phyloP scores from a whole-genome alignment of 306 rosid species.

The Crataegus laevigata region DNA sequence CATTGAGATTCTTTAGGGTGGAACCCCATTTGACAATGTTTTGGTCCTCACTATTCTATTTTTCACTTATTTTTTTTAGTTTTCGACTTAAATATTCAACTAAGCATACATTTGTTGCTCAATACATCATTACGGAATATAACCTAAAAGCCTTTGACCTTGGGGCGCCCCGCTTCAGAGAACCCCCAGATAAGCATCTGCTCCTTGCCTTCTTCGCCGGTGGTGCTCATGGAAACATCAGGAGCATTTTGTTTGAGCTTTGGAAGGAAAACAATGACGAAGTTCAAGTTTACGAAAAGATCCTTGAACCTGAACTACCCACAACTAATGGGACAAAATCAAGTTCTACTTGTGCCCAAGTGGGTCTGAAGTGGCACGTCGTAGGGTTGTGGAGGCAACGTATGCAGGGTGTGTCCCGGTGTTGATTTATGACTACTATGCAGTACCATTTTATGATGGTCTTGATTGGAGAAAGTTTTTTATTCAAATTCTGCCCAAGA shows the following conservation, averaged over 20 bases:
- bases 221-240: conserved; percentile 17
- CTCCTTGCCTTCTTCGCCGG: conserved; percentile 5
- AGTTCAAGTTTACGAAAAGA: conserved; percentile 22
- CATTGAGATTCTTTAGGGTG: no score
- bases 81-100: no score
- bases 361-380: conserved; percentile 39
- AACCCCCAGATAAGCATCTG: neutral
- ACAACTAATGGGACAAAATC: conserved; percentile 18
- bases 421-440: conserved; percentile 19
- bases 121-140: conserved; percentile 1
- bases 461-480: conserved; percentile 31
- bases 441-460: conserved; percentile 25
- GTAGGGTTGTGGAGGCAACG: conserved; percentile 38
- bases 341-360: conserved; percentile 38
- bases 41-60: no score
- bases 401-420: conserved; percentile 32
- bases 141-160: neutral
- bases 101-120: no score
- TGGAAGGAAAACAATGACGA: conserved; percentile 20
- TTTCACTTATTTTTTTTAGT: no score
- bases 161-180: neutral
- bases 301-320: conserved; percentile 17
- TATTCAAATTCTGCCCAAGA: conserved; percentile 15
- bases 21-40: no score
- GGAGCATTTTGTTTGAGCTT: conserved; percentile 12